phyloP scores from a whole-genome alignment of 2,329 filamentous ascomycete species.

The Penicillium sp. region DNA sequence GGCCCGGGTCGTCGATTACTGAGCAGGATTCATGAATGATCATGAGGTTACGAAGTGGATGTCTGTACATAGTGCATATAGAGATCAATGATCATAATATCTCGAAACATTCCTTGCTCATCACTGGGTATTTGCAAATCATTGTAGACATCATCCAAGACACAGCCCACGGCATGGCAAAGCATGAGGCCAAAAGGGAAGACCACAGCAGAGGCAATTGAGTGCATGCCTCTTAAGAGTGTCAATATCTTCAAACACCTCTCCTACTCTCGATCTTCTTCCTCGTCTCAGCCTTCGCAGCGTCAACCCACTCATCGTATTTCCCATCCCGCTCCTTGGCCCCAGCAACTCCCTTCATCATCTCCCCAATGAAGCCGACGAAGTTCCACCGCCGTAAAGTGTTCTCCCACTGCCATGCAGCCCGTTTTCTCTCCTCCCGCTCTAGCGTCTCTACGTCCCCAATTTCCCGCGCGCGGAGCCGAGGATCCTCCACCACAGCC shows the following conservation, averaged over 20 bases:
- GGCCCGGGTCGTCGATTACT: slow-evolving; percentile 65
- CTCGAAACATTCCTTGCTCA: not conserved
- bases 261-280: slow-evolving; percentile 43
- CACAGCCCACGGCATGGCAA: not conserved
- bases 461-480: slow-evolving; percentile 75
- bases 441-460: slow-evolving; percentile 80
- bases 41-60: slow-evolving; percentile 22
- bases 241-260: not conserved
- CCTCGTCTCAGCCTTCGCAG: slow-evolving; percentile 54
- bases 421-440: slow-evolving; percentile 80
- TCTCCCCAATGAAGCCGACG: slow-evolving; percentile 89
- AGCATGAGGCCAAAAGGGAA: not conserved
- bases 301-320: slow-evolving; percentile 83
- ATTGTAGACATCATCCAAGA: not conserved
- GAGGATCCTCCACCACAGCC: slow-evolving; percentile 84
- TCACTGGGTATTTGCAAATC: slow-evolving; percentile 22
- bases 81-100: slow-evolving; percentile 7
- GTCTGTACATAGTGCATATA: slow-evolving; percentile 21
- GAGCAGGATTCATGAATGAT: slow-evolving; percentile 18
- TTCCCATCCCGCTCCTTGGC: slow-evolving; percentile 70
- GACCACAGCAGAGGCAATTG: not conserved
- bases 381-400: slow-evolving; percentile 91
- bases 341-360: slow-evolving; percentile 82
- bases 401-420: slow-evolving; percentile 94
- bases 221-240: not conserved